These are phyloP conservation scores for Ambrosia hybrid DNA, from an alignment of 140 eudicot species.

Conservation along the genomic window DNA sequence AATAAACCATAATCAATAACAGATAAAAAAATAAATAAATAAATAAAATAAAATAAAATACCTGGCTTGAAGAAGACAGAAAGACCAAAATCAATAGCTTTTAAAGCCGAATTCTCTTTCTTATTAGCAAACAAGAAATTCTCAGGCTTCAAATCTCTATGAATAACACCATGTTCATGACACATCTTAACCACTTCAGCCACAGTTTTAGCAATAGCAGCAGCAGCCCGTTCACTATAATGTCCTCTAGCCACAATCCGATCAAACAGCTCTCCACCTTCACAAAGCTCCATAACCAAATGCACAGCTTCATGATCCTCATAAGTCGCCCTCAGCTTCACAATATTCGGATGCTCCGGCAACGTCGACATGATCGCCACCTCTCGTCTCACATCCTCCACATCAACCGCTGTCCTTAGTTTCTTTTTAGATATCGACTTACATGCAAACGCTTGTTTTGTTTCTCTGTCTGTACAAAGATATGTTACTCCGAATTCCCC, in stretches of 20 bases:
- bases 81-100: constrained; percentile 94
- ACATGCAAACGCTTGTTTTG: constrained; percentile 67
- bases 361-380: constrained; percentile 83
- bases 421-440: constrained; percentile 82
- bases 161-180: constrained; percentile 86
- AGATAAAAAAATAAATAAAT: no score
- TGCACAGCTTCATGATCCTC: constrained; percentile 92
- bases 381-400: constrained; percentile 89
- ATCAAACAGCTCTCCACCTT: constrained; percentile 92
- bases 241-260: constrained; percentile 91
- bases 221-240: constrained; percentile 93
- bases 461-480: constrained; percentile 75
- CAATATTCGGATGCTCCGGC: constrained; percentile 78
- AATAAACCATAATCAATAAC: no score
- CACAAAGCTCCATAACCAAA: constrained; percentile 93
- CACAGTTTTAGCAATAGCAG: constrained; percentile 70
- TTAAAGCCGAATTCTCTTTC: constrained; percentile 78
- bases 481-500: constrained; percentile 94
- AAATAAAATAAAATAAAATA: constrained; percentile 20
- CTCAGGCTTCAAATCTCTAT: constrained; percentile 93
- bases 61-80: constrained; percentile 94
- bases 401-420: constrained; percentile 74
- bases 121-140: constrained; percentile 89
- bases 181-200: constrained; percentile 95
- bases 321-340: constrained; percentile 68